A percentile compares a stretch with the other conserved stretches of the same genome.
phyloP scores from a whole-genome alignment of 257 asterid species.

The Jasminum sambac region DNA sequence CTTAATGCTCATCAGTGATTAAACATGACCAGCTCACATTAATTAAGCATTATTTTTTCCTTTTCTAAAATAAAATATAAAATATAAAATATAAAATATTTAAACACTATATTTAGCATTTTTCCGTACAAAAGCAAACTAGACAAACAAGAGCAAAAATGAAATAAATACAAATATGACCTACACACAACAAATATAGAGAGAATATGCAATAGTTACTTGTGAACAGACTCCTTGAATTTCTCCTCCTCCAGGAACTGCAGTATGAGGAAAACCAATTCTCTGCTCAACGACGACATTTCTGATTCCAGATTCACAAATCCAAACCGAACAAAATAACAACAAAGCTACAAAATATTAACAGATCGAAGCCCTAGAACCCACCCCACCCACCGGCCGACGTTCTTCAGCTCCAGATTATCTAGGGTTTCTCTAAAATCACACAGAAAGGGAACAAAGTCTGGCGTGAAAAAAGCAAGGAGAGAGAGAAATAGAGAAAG shows the following conservation, averaged over 20 bases:
- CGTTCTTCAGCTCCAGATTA: slow-evolving; percentile 15
- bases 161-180: not conserved
- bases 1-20: not conserved
- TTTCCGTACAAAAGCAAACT: not conserved
- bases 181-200: not conserved
- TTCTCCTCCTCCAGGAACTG: slow-evolving; percentile 64
- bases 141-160: not conserved
- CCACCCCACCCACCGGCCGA: slow-evolving; percentile 27
- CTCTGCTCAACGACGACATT: slow-evolving; percentile 60
- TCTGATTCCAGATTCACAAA: slow-evolving; percentile 23
- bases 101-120: no score
- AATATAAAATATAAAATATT: not conserved
- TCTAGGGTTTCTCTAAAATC: slow-evolving; percentile 35
- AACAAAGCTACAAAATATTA: not conserved
- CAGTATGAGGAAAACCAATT: slow-evolving; percentile 58
- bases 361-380: slow-evolving; percentile 41
- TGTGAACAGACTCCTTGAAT: slow-evolving; percentile 59
- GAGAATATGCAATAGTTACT: slow-evolving; percentile 17
- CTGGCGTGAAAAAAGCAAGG: not conserved
- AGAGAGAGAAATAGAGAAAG: slow-evolving; percentile 7
- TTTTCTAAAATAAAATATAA: not conserved
- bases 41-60: not conserved
- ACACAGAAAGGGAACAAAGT: not conserved
- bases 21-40: not conserved
- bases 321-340: slow-evolving; percentile 7